Conservation (phyloP, 306 rosid species). For the Malus orientalis region DNA sequence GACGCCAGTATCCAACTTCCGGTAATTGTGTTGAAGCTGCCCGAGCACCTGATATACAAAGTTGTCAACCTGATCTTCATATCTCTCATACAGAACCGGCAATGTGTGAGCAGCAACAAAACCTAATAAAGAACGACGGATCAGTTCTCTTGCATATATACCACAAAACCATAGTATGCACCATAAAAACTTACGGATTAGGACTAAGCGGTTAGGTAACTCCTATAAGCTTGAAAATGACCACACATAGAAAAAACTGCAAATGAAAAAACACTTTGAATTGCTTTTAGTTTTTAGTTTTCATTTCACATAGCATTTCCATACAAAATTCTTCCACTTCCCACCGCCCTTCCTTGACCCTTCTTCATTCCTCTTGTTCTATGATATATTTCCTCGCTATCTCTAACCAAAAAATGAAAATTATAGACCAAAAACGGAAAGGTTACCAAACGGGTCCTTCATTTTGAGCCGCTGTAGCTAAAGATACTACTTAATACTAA, state of each 20-base stretch:
- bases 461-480: neutral
- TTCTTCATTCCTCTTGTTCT: no score
- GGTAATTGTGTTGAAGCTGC: constrained; percentile 40
- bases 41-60: constrained; percentile 40
- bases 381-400: no score
- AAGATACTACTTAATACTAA: neutral
- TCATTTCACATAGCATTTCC: no score
- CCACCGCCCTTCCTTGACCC: no score
- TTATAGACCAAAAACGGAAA: no score
- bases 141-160: constrained; percentile 5
- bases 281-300: no score
- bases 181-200: neutral
- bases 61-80: constrained; percentile 66
- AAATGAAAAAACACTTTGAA: no score
- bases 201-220: neutral
- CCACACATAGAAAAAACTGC: no score
- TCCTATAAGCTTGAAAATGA: neutral
- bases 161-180: neutral
- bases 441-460: neutral
- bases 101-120: constrained; percentile 79
- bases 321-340: no score
- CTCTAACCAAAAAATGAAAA: no score
- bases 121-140: constrained; percentile 31
- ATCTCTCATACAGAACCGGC: constrained; percentile 73
- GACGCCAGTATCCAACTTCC: constrained; percentile 51